Evolutionary conservation across 1,284 basidiomycete species (phyloP), one percentile per base, ranked within the genome.

Genomic region (Papiliotrema flavescens): DNA sequence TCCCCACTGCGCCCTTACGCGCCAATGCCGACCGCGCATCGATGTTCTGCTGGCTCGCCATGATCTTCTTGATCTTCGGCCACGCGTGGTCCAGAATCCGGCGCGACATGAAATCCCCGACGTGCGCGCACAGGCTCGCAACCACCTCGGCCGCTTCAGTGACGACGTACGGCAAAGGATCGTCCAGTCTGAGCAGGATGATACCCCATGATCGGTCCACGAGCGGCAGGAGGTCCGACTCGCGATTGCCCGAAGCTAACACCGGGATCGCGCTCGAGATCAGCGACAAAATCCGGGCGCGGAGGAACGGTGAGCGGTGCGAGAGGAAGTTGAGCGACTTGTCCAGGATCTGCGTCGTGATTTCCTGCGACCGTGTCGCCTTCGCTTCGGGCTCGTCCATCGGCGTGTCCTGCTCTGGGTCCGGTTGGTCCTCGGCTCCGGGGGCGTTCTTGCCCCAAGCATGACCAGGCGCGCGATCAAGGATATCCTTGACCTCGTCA

Each of bases 291-390:
- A 95, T 89, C 20, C 85, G 84, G 0, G 88, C 84, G 7, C 92
- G 87, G 54, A 96, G 86, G 61, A 86, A 80, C 0, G 91, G 82
- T 3, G 90, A 91, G 1, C 82, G 79, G 63, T 97, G 93, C 0
- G 92, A 91, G 42, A 96, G 82, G 77, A 94, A 94, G 76, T 85
- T 90, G n/a, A 90, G 74, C 0, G 89, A 89, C 48, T 91, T 87
- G 6, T 84, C 80, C 43, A 95, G 84, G 54, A 97, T 93, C 63
- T 89, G 85, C 46, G 84, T 83, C n/a, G 87, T 86, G 48, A 94
- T 79, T 20, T 79, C 73, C 70, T 94, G 89, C 0, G 85, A 80
- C 2, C 87, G 81, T 1, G 87, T 88, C 1, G 83, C 78, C n/a
- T 81, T 79, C 3, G 74, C 61, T 47, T 82, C 81, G 78, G 75